Base-by-base conservation (phyloP, 345 rosid species). In the Gossypioides kirkii region DNA sequence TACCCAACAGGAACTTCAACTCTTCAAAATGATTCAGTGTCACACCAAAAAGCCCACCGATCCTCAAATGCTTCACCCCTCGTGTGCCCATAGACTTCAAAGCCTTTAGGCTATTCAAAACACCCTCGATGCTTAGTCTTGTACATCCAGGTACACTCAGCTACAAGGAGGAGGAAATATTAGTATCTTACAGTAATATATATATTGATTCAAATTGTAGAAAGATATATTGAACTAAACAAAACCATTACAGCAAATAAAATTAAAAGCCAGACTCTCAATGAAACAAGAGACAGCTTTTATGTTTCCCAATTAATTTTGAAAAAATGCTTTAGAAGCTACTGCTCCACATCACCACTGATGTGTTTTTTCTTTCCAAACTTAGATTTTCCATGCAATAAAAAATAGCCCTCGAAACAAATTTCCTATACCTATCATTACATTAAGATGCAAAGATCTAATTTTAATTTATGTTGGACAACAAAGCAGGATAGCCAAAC, bases 121-220 rank as follows among this genome's bases (percentile, higher is more conserved):
- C 78, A 68, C 96, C 91, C 73, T 87, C 83, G 13, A 90, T 84
- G 55, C 85, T 88, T 72, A 95, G 85, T 79, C 89, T 88, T 75
- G 93, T 84, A 76, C 98, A 95, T 75, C 93, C 99, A 73, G 97
- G 88, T 60, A 95, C 93, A 78, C 91, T 84, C 71, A 95, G 81
- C 99, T 95, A 87, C 61, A 77, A 74, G 22, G 72, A 76, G 26
- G 49, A 75, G 26, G 38, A 17, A 45, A 32, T 25, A 38, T 72
- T 72, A 80, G 69, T 50, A 58, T 62, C 38, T 70, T 73, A 25
- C 17, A 58, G 38, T 32, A 4, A 32, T 32, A 32, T 32, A 32
- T 32, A 32, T 5, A 32, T 32, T 32, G 38, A 32, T 32, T 32
- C 6, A 55, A 25, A 3, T 17, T 1, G 22, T 10, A 3, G 11